phyloP scores from a whole-genome alignment of 768 basidiomycete species.

The Kondoa subrosea region DNA sequence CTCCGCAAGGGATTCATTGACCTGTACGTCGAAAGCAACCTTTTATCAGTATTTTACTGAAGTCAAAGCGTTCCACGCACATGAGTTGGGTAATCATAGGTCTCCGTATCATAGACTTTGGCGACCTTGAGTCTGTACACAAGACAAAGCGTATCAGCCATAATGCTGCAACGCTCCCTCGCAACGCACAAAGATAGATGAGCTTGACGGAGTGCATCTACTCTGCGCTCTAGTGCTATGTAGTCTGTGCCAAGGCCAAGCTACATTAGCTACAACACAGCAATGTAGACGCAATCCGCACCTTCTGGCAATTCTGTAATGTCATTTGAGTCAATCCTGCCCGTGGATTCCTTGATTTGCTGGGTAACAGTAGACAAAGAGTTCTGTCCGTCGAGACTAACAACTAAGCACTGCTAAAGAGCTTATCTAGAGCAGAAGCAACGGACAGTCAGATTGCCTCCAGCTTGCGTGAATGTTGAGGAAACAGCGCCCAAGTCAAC shows the following conservation, averaged over 20 bases:
- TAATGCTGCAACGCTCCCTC: background rate
- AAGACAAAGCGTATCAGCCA: background rate
- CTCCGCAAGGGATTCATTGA: slow-evolving; percentile 55
- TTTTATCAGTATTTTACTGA: background rate
- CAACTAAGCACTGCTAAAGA: no score
- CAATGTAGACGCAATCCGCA: slow-evolving; percentile 29
- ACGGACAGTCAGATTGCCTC: background rate
- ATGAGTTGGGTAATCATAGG: slow-evolving; percentile 50
- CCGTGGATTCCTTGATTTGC: slow-evolving; percentile 49
- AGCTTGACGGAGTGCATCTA: slow-evolving; percentile 61
- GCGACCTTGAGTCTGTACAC: slow-evolving; percentile 44
- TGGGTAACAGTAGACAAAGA: slow-evolving; percentile 21
- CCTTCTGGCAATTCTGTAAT: slow-evolving; percentile 88
- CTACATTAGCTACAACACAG: slow-evolving; percentile 9
- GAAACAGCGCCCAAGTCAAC: slow-evolving; percentile 18
- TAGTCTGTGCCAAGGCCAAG: slow-evolving; percentile 48
- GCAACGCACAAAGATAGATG: slow-evolving; percentile 33
- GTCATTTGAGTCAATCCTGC: slow-evolving; percentile 74
- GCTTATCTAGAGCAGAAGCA: no score
- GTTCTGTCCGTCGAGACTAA: slow-evolving; percentile 14
- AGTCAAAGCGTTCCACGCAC: slow-evolving; percentile 33
- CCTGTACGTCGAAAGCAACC: slow-evolving; percentile 1
- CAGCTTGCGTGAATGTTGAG: slow-evolving; percentile 15
- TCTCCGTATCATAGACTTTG: slow-evolving; percentile 71
- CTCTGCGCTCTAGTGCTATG: slow-evolving; percentile 82